Evolutionary conservation across 1,284 basidiomycete genomes (phyloP).

Genomic region (Malassezia equina): DNA sequence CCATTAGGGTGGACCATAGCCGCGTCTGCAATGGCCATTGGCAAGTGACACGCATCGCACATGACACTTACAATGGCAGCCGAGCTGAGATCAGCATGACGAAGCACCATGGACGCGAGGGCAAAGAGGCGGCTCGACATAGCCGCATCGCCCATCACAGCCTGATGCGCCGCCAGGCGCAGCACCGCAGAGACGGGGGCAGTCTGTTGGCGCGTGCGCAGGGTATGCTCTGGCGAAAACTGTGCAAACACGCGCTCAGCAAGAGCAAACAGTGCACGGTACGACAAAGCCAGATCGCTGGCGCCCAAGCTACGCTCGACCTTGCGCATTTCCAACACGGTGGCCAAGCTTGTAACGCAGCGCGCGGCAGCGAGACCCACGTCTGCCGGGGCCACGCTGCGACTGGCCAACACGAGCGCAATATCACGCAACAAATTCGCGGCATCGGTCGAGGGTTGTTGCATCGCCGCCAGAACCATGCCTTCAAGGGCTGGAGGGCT

Average conservation of each 20-base stretch:
- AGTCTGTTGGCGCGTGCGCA: not conserved
- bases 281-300: not conserved
- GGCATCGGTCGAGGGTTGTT: not conserved
- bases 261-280: not conserved
- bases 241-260: not conserved
- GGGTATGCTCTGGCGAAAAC: not conserved
- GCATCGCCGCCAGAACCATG: not conserved
- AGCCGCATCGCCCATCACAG: conserved; percentile 2
- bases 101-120: not conserved
- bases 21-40: conserved; percentile 18
- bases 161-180: conserved; percentile 3
- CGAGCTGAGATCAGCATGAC: not conserved
- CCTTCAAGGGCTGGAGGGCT: conserved; percentile 1
- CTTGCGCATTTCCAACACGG: conserved; percentile 1
- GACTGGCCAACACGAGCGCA: not conserved
- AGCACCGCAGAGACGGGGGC: conserved; percentile 51
- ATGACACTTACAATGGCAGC: conserved; percentile 1
- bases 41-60: conserved; percentile 15
- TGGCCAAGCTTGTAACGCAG: conserved; percentile 1
- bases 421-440: not conserved
- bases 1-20: not conserved
- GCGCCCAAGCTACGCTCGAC: not conserved
- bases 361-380: not conserved
- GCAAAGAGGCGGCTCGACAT: conserved; percentile 8
- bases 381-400: not conserved